Evolutionary conservation across 345 rosid species (phyloP).

Genomic region (Dimocarpus longan): DNA sequence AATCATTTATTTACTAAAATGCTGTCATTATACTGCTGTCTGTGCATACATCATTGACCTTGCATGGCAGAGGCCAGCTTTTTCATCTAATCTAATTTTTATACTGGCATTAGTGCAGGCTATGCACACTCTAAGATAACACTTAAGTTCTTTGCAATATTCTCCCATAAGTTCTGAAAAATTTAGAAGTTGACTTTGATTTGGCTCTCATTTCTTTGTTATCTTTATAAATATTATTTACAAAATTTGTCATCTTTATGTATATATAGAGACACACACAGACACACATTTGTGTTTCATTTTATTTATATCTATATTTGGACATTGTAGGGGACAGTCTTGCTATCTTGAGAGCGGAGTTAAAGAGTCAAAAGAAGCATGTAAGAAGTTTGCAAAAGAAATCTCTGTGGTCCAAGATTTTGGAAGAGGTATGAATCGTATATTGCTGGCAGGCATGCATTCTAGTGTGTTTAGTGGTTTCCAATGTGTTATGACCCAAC

Average conservation of each 20-base stretch:
- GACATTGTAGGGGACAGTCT: constrained; percentile 74
- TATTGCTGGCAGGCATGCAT: neutral
- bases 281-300: neutral
- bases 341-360: constrained; percentile 83
- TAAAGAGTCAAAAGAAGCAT: constrained; percentile 90
- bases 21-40: constrained; percentile 5
- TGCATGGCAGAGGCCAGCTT: neutral
- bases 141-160: neutral
- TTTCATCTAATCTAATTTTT: constrained; percentile 14
- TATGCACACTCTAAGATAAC: neutral
- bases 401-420: constrained; percentile 94
- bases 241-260: neutral
- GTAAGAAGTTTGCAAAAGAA: constrained; percentile 88
- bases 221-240: neutral
- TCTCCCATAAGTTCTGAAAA: neutral
- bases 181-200: constrained; percentile 6
- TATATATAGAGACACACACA: neutral
- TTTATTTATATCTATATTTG: constrained; percentile 18
- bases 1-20: neutral
- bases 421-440: constrained; percentile 75
- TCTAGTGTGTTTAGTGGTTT: neutral
- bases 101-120: neutral
- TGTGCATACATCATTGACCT: neutral
- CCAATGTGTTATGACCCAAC: neutral
- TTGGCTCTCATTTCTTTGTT: neutral